These are phyloP conservation scores for Termitomyces sp. DNA, from an alignment of 768 basidiomycete genomes.

Conservation along the genomic window DNA sequence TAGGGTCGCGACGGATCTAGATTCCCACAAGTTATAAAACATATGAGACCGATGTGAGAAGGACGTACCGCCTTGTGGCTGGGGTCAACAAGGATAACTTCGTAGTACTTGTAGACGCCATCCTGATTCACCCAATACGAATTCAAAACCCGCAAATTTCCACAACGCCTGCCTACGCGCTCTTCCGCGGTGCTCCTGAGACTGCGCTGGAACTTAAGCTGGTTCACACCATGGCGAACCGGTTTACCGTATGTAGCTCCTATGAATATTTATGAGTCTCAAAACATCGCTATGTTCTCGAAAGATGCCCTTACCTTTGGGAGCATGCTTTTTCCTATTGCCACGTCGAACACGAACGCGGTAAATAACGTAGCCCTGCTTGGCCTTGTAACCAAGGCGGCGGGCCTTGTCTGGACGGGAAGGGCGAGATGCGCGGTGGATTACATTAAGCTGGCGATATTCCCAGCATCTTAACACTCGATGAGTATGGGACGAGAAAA, in stretches of 20 bases:
- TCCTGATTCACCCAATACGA: slow-evolving; percentile 99
- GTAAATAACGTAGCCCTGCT: slow-evolving; percentile 99
- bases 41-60: neutral
- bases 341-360: slow-evolving; percentile 95
- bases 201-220: slow-evolving; percentile 95
- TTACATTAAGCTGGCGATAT: slow-evolving; percentile 96
- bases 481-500: neutral
- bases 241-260: slow-evolving; percentile 99
- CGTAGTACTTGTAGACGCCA: slow-evolving; percentile 98
- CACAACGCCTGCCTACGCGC: slow-evolving; percentile 94
- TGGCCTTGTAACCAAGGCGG: slow-evolving; percentile 98
- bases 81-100: slow-evolving; percentile 97
- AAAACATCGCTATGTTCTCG: neutral
- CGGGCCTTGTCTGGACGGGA: slow-evolving; percentile 99
- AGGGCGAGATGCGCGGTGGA: slow-evolving; percentile 96
- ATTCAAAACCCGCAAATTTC: slow-evolving; percentile 93
- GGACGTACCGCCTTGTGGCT: slow-evolving; percentile 82
- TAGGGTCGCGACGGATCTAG: slow-evolving; percentile 89
- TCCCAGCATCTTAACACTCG: slow-evolving; percentile 78
- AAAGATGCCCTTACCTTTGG: slow-evolving; percentile 67
- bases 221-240: slow-evolving; percentile 98
- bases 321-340: slow-evolving; percentile 98
- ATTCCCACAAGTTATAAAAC: slow-evolving; percentile 9
- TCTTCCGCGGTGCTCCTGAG: slow-evolving; percentile 94
- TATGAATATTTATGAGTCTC: slow-evolving; percentile 18